Base-by-base conservation (phyloP, 495 filamentous ascomycete genomes). In the Penicillium desertorum region DNA sequence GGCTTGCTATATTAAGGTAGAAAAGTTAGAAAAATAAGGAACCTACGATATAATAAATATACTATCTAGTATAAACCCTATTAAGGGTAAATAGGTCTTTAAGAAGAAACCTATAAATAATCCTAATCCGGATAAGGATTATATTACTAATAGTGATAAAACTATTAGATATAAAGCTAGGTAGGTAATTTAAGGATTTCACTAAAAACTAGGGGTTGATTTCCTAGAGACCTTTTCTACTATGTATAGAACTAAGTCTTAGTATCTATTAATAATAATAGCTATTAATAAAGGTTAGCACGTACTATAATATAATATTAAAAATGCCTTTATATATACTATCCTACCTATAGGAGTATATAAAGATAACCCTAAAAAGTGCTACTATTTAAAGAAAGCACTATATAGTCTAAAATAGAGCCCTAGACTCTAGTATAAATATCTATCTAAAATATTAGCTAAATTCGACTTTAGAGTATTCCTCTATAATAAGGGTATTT, bases 271-370 rank as follows among this genome's bases (percentile, higher is more conserved):
- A 45, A 29, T 45, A 27, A 45, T 45, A 14, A 45, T 45, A 25
- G 22, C 8, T 11, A n/a, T 45, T 25, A 45, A 45, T 45, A 45
- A 45, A 27, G 22, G 22, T 5, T 45, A 7, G 22, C 22, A 4
- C 5, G n/a, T 45, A 0, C 25, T 45, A 45, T 7, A 45, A 45
- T 45, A 45, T 45, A 27, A 45, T 16, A 10, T 45, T 23, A 45
- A 45, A 45, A 45, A 25, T 16, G 19, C 16, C 4, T 45, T 45
- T 45, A 45, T 45, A 45, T 45, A 43, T 43, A 43, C n/a, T 43
- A 43, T 43, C 8, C 19, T 43, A 19, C 41, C 41, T n/a, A 19
- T 5, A n/a, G n/a, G 41, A 9, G 19, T 43, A 43, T 43, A 45
- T 45, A 23, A 23, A 23, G 22, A n/a, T n/a, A n/a, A n/a, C n/a